These are phyloP conservation scores for Brassica incana DNA, from an alignment of 345 rosid genomes.

Conservation along the genomic window DNA sequence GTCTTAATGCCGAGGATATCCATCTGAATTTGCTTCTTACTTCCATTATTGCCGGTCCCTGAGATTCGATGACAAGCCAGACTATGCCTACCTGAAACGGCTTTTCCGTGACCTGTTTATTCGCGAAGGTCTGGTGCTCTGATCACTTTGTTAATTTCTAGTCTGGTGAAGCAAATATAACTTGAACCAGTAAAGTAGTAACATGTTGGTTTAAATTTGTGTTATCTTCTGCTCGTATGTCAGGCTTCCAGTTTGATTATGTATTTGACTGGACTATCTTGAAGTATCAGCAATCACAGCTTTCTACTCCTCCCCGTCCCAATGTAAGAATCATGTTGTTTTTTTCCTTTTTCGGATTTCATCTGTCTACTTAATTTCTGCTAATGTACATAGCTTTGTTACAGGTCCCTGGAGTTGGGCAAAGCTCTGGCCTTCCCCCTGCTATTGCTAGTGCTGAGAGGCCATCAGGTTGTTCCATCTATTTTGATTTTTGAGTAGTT, in stretches of 20 bases:
- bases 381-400: conserved; percentile 19
- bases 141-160: conserved; percentile 10
- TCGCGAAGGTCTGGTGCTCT: conserved; percentile 68
- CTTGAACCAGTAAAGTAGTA: conserved; percentile 9
- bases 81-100: conserved; percentile 84
- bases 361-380: neutral
- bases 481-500: neutral
- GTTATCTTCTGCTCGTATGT: conserved; percentile 13
- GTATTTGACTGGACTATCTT: conserved; percentile 94
- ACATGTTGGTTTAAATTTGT: conserved; percentile 20
- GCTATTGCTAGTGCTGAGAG: conserved; percentile 57
- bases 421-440: conserved; percentile 69
- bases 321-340: conserved; percentile 46
- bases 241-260: conserved; percentile 88
- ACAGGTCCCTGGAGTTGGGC: conserved; percentile 76
- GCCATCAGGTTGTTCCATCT: conserved; percentile 55
- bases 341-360: neutral
- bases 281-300: conserved; percentile 84
- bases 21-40: conserved; percentile 90
- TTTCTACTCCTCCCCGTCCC: conserved; percentile 60
- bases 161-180: neutral
- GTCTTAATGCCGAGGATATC: conserved; percentile 85
- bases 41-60: conserved; percentile 89
- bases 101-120: conserved; percentile 89
- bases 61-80: conserved; percentile 88